A percentile compares a stretch with the other conserved stretches of the same genome.
phyloP scores from a whole-genome alignment of 2,329 filamentous ascomycete genomes.

The Colletotrichum falcatum region DNA sequence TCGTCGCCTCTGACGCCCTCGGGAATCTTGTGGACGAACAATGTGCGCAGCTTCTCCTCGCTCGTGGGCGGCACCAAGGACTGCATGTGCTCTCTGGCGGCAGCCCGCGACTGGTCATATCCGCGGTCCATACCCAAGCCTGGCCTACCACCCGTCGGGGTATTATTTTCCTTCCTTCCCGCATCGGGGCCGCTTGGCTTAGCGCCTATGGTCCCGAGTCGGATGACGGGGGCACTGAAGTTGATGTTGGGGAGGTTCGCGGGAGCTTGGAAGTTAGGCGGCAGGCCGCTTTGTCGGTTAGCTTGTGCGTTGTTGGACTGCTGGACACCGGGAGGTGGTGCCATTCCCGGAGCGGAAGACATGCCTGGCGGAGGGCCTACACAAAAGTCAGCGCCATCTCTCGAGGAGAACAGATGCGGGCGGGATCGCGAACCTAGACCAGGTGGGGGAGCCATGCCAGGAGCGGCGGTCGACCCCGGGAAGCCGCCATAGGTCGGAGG shows the following conservation, averaged over 20 bases:
- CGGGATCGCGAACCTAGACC: constrained; percentile 76
- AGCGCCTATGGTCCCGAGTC: constrained; percentile 82
- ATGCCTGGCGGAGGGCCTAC: constrained; percentile 83
- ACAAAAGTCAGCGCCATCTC: constrained; percentile 40
- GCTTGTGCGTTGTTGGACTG: constrained; percentile 79
- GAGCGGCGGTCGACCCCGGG: constrained; percentile 69
- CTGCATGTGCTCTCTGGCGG: constrained; percentile 76
- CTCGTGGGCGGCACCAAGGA: constrained; percentile 83
- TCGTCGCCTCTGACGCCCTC: constrained; percentile 82
- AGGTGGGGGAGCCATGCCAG: constrained; percentile 81
- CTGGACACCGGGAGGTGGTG: constrained; percentile 81
- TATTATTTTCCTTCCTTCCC: constrained; percentile 58
- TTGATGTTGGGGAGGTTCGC: constrained; percentile 97
- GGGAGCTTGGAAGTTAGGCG: constrained; percentile 87
- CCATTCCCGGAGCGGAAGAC: constrained; percentile 83
- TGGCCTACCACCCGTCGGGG: constrained; percentile 55
- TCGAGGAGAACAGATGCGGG: neutral
- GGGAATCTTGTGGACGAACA: constrained; percentile 90
- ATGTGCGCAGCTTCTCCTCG: constrained; percentile 91
- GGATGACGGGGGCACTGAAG: constrained; percentile 96
- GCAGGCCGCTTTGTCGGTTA: constrained; percentile 84
- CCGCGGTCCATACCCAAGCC: constrained; percentile 73
- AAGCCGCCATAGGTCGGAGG: constrained; percentile 81
- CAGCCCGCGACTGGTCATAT: constrained; percentile 74
- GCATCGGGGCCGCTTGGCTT: constrained; percentile 64